Base-by-base conservation (phyloP, 148 eudicot species). In the Diospyros lotus region DNA sequence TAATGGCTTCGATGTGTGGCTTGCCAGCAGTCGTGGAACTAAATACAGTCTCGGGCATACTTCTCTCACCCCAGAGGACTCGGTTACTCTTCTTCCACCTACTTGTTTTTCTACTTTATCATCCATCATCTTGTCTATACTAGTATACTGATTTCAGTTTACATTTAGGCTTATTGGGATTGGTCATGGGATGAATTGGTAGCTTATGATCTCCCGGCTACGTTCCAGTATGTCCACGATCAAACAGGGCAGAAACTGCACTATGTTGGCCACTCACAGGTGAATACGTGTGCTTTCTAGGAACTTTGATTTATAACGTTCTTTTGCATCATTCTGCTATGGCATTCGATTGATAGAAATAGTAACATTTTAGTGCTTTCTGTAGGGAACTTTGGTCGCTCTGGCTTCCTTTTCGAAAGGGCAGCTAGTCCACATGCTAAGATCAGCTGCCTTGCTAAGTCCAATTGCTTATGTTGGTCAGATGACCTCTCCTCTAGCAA, bases 101-200 rank as follows among this genome's bases (percentile, higher is more conserved):
- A 40, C 15, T 39, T 15, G 13, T 15, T 42, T 10, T 9, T 46
- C 63, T 43, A 5, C 3, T 41, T 8, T 64, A 3, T 55, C 5
- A 4, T 41, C 39, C 10, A 2, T 58, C 6, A 0, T 2, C 7
- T 2, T 64, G 45, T 38, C 5, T 9, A 12, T 4, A 10, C 14
- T 48, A 1, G 1, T 9, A 12, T 4, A 10, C 14, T 48, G 52
- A 48, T 48, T 48, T 48, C 52, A 48, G 52, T 1, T 15, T 3
- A 7, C 5, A n/a, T 60, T 42, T 59, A 89, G 93, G 89, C 77
- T n/a, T 89, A 83, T 59, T 89, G 93, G 93, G 80, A 87, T 76
- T 89, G 93, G 93, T 76, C 93, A 66, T 89, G 93, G 93, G 93
- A 89, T 78, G 93, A 87, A 64, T 78, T 89, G 42, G 86, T 81